Base-by-base conservation (phyloP, 208 protist species). In the Acanthamoeba castellanii region DNA sequence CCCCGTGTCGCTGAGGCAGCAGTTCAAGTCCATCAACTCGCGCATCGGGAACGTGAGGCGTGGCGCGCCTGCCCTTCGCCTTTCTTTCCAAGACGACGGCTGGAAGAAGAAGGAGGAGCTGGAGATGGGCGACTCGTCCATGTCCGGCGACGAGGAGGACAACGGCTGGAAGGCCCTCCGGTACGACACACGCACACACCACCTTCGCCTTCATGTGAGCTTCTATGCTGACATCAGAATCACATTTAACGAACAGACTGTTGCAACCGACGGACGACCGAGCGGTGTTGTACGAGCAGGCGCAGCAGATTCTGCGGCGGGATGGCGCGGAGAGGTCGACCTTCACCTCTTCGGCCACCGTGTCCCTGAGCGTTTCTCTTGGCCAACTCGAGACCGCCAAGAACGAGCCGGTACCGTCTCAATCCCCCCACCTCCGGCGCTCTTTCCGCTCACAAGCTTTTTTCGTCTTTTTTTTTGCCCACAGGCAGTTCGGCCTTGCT, bases 21-120 rank as follows among this genome's bases (percentile, higher is more conserved):
- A 90, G 37, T 34, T 90, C 32, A 90, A 90, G 52, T 68, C 82
- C 52, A 57, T 90, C 52, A 90, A 90, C 82, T 90, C 82, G 27
- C 11, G 47, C 42, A 90, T 90, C 82, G 50, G 50, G 50, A 57
- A 18, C 50, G 50, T 57, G 50, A 66, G 25, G 59, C 59, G 59
- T 27, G 18, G 1, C 27, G 30, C 45, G 11, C 52, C 82, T 18
- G 82, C 82, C 37, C 22, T 45, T 11, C 30, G 32, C 22, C 37
- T 66, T 16, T 90, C 52, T 4, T 68, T 30, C 82, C 82, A 20
- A 27, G 14, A 16, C 37, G 82, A 90, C 32, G 52, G 27, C 52
- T 20, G 37, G 47, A 61, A 61, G 47, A 64, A 64, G 30, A 30
- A 66, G n/a, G 22, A 90, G 27, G 32, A 57, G 16, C 27, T 61